Evolutionary conservation across 2,329 filamentous ascomycete genomes (phyloP), one percentile per base, ranked within the genome.

Genomic region (Pseudovirgaria hyperparasitica): DNA sequence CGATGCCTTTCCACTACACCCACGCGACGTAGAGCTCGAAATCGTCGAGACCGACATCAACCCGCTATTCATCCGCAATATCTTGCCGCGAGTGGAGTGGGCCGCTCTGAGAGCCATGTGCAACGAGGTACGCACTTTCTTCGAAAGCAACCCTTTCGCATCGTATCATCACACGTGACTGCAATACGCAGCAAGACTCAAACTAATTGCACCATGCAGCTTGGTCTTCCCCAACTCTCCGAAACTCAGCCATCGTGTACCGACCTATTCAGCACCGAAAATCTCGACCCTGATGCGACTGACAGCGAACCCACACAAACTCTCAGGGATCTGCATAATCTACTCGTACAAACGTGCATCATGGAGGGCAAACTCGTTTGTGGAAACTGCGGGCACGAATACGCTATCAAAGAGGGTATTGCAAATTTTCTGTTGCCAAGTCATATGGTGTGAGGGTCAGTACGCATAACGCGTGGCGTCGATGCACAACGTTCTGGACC

Each of bases 341-440:
- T 94, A 29, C 62, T 96, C 19, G 65, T 94, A 40, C 82, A 96
- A 66, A 98, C 90, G 33, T 79, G 85, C 45, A 81, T 98, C 33
- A 69, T 73, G 19, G 81, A 87, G 57, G 90, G 90, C 3, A 87
- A 82, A 57, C 65, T 98, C 38, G 80, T 86, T 5, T 98, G 90
- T 53, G 85, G 72, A 25, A 81, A 80, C 55, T 98, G 90, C 50
- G 82, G 81, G 25, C 87, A 96, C 51, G 82, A 92, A 62, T 98
- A 96, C 56, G 75, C 75, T 32, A 77, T 98, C 36, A 86, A 90
- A 51, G 87, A 98, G 58, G 90, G 90, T 5, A 93, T 96, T 53
- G 84, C 85, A 33, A 96, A 96, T 56, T 98, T 98, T 47, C 59
- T 98, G 49, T 59, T 98, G 41, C 90, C 90, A 9, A 90, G 80